A percentile compares a stretch with the other conserved stretches of the same genome.
phyloP scores from a whole-genome alignment of 352 stramenopile genomes.

The Phytophthora sojae region DNA sequence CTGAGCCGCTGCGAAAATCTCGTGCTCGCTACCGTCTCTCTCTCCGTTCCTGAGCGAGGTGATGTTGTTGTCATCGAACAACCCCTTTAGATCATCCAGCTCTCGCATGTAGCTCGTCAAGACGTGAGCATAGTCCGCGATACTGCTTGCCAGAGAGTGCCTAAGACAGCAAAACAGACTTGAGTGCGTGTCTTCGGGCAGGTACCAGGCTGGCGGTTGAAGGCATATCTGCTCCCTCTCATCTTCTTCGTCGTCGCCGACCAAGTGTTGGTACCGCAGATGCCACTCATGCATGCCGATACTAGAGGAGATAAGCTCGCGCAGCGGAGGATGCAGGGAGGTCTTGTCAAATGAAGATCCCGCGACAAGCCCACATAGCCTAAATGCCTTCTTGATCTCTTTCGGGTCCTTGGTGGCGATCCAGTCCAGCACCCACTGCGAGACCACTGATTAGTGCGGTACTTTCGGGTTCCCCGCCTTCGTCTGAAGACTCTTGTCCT shows the following conservation, averaged over 20 bases:
- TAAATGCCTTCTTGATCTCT: too few species aligned
- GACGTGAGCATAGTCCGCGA: neutral
- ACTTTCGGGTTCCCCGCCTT: too few species aligned
- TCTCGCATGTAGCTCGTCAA: neutral
- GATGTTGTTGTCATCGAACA: neutral
- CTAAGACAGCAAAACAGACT: neutral
- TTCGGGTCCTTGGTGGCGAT: too few species aligned
- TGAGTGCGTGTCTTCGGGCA: neutral
- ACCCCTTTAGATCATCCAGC: neutral
- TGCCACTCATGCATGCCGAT: neutral
- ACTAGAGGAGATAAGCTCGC: neutral
- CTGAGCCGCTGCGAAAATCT: neutral
- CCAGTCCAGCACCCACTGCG: too few species aligned
- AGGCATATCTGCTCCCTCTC: neutral
- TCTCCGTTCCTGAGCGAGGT: neutral
- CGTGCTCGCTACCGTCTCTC: neutral
- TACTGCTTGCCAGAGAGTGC: neutral
- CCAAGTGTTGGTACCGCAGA: neutral
- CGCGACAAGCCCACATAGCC: too few species aligned
- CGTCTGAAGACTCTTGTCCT: too few species aligned
- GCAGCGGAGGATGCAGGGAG: neutral
- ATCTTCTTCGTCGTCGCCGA: too few species aligned
- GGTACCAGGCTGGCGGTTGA: neutral
- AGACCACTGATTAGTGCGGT: too few species aligned
- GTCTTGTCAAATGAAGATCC: too few species aligned